Evolutionary conservation across 805 yeast species (phyloP).

Genomic region (Candida vartiovaarae): DNA sequence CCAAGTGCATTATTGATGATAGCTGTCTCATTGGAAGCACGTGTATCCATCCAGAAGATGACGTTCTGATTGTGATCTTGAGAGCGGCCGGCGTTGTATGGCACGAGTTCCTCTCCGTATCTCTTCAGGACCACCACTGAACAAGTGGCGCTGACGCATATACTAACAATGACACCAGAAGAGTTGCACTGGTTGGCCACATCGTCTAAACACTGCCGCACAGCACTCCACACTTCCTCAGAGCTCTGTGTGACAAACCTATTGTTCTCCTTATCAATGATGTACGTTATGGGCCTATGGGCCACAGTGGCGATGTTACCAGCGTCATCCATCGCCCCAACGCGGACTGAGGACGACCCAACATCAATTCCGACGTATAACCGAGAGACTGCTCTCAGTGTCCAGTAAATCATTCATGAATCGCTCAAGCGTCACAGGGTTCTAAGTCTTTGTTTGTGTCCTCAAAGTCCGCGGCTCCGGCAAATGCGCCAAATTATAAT

Average conservation of each 20-base stretch:
- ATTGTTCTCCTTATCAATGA: conserved; percentile 13
- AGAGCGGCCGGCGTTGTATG: conserved; percentile 27
- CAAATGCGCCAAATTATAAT: too few relatives aligned
- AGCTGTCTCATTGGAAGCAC: conserved; percentile 32
- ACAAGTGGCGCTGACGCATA: conserved; percentile 50
- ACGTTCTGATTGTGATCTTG: conserved; percentile 30
- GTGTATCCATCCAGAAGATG: conserved; percentile 55
- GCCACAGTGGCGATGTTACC: conserved; percentile 13
- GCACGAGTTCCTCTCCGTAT: conserved; percentile 13
- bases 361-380: conserved; percentile 37
- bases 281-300: conserved; percentile 20
- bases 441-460: too few relatives aligned
- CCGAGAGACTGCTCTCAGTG: too few relatives aligned
- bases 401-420: too few relatives aligned
- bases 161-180: conserved; percentile 15
- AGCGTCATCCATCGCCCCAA: conserved; percentile 24
- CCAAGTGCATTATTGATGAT: conserved; percentile 10
- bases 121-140: conserved; percentile 42
- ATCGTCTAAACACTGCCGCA: conserved; percentile 22
- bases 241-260: conserved; percentile 35
- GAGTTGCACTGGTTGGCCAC: background rate
- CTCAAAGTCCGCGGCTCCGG: too few relatives aligned
- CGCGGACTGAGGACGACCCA: conserved; percentile 44
- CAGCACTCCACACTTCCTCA: conserved; percentile 29
- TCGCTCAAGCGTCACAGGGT: too few relatives aligned